These are phyloP conservation scores for Leccinum solheimii DNA, from an alignment of 1,284 basidiomycete genomes.

Conservation along the genomic window DNA sequence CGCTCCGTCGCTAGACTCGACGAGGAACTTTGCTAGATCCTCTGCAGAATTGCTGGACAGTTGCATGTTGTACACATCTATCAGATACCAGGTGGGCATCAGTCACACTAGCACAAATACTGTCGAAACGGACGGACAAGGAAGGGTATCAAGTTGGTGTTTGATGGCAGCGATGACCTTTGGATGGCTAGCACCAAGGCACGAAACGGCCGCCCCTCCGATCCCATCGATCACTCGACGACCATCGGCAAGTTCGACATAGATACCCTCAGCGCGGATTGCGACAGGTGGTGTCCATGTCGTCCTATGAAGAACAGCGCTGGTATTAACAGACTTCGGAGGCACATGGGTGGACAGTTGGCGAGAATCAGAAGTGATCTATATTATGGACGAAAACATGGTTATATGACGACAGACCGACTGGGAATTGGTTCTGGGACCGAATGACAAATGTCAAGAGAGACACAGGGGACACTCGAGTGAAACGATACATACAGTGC, in stretches of 20 bases:
- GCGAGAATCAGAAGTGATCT: not conserved
- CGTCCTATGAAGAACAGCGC: constrained; percentile 58
- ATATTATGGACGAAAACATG: not conserved
- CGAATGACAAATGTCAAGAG: not conserved
- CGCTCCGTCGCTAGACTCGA: constrained; percentile 66
- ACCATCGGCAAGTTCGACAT: constrained; percentile 68
- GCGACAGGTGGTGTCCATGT: constrained; percentile 73
- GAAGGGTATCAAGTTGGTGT: constrained; percentile 72
- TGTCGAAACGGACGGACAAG: constrained; percentile 50
- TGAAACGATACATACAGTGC: not conserved
- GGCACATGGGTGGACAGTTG: not conserved
- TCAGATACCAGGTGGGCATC: not conserved
- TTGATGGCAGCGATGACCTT: constrained; percentile 70
- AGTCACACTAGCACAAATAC: constrained; percentile 8
- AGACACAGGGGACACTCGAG: constrained; percentile 3
- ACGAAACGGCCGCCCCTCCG: constrained; percentile 83
- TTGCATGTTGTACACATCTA: constrained; percentile 83
- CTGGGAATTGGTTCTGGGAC: not conserved
- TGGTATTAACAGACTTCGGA: constrained; percentile 23
- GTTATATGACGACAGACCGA: not conserved
- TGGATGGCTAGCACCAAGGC: constrained; percentile 74
- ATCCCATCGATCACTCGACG: constrained; percentile 68
- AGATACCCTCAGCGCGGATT: constrained; percentile 63
- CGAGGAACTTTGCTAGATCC: constrained; percentile 63
- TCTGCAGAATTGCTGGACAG: constrained; percentile 77